Base-by-base conservation (phyloP, 495 filamentous ascomycete species). In the Barbatosphaeria neglecta region DNA sequence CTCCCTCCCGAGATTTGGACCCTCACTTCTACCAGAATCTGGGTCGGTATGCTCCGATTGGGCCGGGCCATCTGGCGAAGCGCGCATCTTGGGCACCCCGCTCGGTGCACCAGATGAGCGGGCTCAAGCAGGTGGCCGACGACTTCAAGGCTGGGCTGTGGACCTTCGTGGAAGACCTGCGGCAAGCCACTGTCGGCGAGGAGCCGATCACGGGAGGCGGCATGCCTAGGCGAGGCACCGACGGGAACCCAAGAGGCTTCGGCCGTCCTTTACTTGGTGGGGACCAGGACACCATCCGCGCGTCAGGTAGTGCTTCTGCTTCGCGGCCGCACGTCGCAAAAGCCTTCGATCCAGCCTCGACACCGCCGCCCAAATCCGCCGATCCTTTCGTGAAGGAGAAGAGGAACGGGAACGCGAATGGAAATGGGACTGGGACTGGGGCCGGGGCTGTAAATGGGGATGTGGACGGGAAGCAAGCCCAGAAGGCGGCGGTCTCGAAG, bases 101-200 rank as follows among this genome's bases (percentile, higher is more conserved):
- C 28, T 58, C 67, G 25, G 57, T 55, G 16, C 58, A 56, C 28
- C 59, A 65, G 17, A 31, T 55, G 10, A 45, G 59, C 24, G 68
- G 59, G 15, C 66, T 76, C 40, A 89, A 89, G 57, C 86, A 94
- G 59, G 85, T 97, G 61, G 90, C 92, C 2, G 84, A 83, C 8
- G 92, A 94, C 61, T 76, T 98, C 55, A 82, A 82, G 50, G 80
- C 89, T 35, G 92, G 92, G 0, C 67, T 97, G n/a, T 92, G 87
- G 87, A 95, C 87, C 13, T 98, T 97, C 61, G 75, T 96, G 50
- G 92, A 97, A 58, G 92, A 97, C 62, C 75, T 98, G 22, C 74
- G 88, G 51, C 92, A 98, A 65, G 92, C 87, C 13, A 94, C 92
- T 2, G 86, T 96, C 11, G 92, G 90, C 33, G 92, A 97, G 24